Conservation (phyloP, 1,139 yeast genomes). For the Candida pseudoviswanathii region DNA sequence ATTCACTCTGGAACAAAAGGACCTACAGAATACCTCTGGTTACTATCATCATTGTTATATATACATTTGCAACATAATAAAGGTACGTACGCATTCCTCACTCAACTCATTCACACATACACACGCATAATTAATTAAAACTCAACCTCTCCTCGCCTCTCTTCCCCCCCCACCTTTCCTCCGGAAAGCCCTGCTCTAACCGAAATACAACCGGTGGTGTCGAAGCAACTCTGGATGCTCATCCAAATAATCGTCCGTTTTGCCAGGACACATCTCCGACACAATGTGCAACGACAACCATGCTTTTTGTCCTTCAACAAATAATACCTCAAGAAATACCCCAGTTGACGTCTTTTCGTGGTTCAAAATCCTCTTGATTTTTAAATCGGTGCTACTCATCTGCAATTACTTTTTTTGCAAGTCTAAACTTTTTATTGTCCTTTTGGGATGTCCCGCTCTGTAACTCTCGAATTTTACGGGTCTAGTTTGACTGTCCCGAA, state of each 20-base stretch:
- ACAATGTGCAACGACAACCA: slow-evolving; percentile 2
- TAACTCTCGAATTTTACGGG: too few relatives aligned
- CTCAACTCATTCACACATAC: neutral
- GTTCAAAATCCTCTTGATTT: neutral
- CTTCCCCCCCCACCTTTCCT: too few relatives aligned
- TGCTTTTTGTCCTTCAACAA: neutral
- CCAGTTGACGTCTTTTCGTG: slow-evolving; percentile 2
- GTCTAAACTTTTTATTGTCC: neutral
- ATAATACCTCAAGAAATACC: slow-evolving; percentile 1
- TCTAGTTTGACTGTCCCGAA: neutral
- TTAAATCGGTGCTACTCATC: neutral
- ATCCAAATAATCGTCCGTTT: neutral
- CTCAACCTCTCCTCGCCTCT: neutral
- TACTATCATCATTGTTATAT: neutral
- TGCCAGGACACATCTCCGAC: neutral
- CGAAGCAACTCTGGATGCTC: neutral
- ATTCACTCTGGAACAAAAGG: too few relatives aligned
- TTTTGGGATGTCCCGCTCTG: too few relatives aligned
- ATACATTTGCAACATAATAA: neutral
- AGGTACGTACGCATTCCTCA: too few relatives aligned
- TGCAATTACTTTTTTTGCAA: neutral
- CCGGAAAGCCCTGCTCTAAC: neutral
- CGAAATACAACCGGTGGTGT: neutral
- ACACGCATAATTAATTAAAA: too few relatives aligned
- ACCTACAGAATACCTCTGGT: neutral